These are phyloP conservation scores for Monosporascus sp. DNA, from an alignment of 2,329 filamentous ascomycete genomes.

Conservation along the genomic window DNA sequence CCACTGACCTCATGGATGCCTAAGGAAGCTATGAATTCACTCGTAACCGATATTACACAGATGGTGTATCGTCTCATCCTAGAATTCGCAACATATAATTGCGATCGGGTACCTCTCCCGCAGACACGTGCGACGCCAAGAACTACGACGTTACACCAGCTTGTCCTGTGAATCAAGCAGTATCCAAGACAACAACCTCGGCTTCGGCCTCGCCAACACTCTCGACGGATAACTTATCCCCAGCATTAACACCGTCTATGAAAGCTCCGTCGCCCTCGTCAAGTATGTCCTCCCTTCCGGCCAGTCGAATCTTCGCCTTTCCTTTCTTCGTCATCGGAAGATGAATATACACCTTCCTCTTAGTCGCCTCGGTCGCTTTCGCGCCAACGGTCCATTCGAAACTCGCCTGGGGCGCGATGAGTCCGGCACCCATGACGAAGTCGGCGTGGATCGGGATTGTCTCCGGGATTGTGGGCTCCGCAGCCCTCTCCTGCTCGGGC, in stretches of 20 bases:
- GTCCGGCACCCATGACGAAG: constrained; percentile 73
- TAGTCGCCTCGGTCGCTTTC: constrained; percentile 42
- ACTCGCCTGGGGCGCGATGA: constrained; percentile 58
- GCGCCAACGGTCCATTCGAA: constrained; percentile 72
- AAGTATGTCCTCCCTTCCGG: constrained; percentile 61
- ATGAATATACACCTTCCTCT: constrained; percentile 75
- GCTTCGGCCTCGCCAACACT: constrained; percentile 64
- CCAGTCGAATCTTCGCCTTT: constrained; percentile 65
- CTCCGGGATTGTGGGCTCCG: constrained; percentile 54
- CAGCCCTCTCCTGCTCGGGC: constrained; percentile 56
- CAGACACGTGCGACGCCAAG: too few relatives aligned
- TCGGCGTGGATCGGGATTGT: constrained; percentile 83
- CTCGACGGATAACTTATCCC: constrained; percentile 60
- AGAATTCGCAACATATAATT: too few relatives aligned
- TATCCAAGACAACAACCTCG: constrained; percentile 65
- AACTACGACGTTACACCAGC: not conserved
- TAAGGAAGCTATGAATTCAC: too few relatives aligned
- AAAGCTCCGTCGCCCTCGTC: constrained; percentile 79
- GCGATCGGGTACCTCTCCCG: too few relatives aligned
- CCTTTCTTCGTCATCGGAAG: constrained; percentile 74
- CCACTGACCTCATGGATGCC: too few relatives aligned
- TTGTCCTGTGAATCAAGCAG: constrained; percentile 36
- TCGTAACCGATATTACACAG: too few relatives aligned
- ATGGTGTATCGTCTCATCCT: too few relatives aligned
- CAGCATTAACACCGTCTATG: constrained; percentile 58